A percentile compares a stretch with the other conserved stretches of the same genome.
Conservation (phyloP, 2,329 filamentous ascomycete genomes). For the Fusarium paranaense region DNA sequence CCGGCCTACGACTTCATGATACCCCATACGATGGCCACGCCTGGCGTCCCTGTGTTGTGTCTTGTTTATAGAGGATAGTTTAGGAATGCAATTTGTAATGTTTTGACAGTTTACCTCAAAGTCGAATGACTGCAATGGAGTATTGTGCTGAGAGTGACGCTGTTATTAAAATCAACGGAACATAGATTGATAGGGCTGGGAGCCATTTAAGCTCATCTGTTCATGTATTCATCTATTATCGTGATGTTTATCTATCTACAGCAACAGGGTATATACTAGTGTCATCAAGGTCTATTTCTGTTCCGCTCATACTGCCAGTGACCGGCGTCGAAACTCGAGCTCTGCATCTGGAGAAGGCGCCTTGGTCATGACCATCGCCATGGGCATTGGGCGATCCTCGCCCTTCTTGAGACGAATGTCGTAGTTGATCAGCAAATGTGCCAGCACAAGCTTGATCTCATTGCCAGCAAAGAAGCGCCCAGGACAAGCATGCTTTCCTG, state of each 20-base stretch:
- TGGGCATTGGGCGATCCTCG: conserved; percentile 52
- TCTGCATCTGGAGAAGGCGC: conserved; percentile 54
- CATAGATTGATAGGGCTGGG: neutral
- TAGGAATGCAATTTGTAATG: conserved; percentile 37
- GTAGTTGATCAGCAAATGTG: conserved; percentile 56
- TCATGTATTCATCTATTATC: neutral
- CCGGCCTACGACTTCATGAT: conserved; percentile 44
- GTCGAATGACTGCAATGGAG: neutral
- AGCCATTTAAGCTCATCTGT: neutral
- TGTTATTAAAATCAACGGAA: neutral
- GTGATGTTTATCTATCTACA: conserved; percentile 26
- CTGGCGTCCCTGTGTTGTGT: conserved; percentile 40
- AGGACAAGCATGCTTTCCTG: conserved; percentile 61
- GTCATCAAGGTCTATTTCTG: conserved; percentile 10
- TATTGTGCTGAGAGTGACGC: neutral
- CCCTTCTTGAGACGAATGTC: conserved; percentile 55
- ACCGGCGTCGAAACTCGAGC: conserved; percentile 54
- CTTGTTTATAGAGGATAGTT: conserved; percentile 39
- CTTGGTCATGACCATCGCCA: conserved; percentile 55
- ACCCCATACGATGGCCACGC: conserved; percentile 43
- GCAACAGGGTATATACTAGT: conserved; percentile 26
- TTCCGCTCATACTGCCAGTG: conserved; percentile 27
- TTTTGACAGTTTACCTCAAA: neutral
- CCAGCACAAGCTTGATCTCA: conserved; percentile 59
- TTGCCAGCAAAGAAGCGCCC: conserved; percentile 61